Conservation (phyloP, 306 rosid species). For the Ziziphus jujuba region DNA sequence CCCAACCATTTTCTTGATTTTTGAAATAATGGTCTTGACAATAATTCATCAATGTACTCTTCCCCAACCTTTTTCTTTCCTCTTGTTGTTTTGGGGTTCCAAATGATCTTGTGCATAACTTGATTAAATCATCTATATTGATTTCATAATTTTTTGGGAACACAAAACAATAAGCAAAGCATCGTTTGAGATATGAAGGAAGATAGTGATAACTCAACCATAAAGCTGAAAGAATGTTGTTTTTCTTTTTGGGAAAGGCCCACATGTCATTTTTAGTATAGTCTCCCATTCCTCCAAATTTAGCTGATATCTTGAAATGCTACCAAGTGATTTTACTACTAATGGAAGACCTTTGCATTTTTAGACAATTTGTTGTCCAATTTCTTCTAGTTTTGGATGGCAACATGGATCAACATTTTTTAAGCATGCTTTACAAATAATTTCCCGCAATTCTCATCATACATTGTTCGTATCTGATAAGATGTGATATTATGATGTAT, state of each 20-base stretch:
- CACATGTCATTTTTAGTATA: not conserved
- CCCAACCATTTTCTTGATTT: too few species aligned
- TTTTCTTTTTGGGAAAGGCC: not conserved
- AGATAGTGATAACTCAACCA: conserved; percentile 18
- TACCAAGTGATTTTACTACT: not conserved
- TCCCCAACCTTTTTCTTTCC: conserved; percentile 6
- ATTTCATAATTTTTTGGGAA: conserved; percentile 29
- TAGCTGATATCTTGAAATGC: not conserved
- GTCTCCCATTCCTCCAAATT: not conserved
- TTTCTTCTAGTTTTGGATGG: not conserved
- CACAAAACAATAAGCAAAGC: conserved; percentile 25
- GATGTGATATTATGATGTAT: not conserved
- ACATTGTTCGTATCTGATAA: not conserved
- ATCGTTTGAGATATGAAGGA: conserved; percentile 17
- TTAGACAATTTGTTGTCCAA: conserved; percentile 12
- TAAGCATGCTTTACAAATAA: conserved; percentile 2
- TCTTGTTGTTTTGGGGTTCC: not conserved
- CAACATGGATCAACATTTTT: not conserved
- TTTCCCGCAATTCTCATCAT: not conserved
- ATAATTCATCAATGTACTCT: conserved; percentile 28
- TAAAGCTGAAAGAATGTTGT: conserved; percentile 5
- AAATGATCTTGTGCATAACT: conserved; percentile 39
- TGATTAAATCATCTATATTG: conserved; percentile 13
- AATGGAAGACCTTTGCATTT: conserved; percentile 32
- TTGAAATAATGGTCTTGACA: conserved; percentile 31